A percentile compares a stretch with the other conserved stretches of the same genome.
These are phyloP conservation scores for Fraxinus greggii DNA, from an alignment of 305 asterid genomes.

Conservation along the genomic window DNA sequence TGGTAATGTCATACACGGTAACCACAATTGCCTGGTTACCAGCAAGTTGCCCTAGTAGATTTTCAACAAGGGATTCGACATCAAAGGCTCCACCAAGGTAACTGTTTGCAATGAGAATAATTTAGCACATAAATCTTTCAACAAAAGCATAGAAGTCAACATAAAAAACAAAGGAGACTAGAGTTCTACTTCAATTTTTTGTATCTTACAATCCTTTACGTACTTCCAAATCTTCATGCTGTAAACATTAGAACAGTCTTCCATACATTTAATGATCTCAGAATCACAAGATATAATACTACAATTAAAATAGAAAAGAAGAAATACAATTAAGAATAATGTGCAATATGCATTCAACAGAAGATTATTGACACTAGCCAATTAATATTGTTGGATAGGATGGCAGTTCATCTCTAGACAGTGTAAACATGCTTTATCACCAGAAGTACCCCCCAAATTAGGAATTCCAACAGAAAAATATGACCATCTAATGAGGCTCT, in stretches of 20 bases:
- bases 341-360: not conserved
- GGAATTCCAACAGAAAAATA: not conserved
- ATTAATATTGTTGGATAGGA: not conserved
- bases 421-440: not conserved
- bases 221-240: not conserved
- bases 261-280: not conserved
- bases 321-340: not conserved
- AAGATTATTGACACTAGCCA: not conserved
- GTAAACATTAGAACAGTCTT: not conserved
- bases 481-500: not conserved
- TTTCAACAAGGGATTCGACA: conserved; percentile 87
- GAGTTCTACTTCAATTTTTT: not conserved
- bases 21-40: conserved; percentile 77
- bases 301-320: not conserved
- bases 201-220: not conserved
- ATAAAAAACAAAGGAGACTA: not conserved
- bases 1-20: conserved; percentile 77
- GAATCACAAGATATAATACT: not conserved
- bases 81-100: conserved; percentile 96
- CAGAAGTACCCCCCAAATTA: not conserved
- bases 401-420: not conserved
- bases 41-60: conserved; percentile 88
- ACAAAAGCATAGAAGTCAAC: not conserved
- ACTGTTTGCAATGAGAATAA: conserved; percentile 34
- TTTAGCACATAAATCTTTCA: not conserved